Base-by-base conservation (phyloP, 805 yeast species). In the Ogataea pini region DNA sequence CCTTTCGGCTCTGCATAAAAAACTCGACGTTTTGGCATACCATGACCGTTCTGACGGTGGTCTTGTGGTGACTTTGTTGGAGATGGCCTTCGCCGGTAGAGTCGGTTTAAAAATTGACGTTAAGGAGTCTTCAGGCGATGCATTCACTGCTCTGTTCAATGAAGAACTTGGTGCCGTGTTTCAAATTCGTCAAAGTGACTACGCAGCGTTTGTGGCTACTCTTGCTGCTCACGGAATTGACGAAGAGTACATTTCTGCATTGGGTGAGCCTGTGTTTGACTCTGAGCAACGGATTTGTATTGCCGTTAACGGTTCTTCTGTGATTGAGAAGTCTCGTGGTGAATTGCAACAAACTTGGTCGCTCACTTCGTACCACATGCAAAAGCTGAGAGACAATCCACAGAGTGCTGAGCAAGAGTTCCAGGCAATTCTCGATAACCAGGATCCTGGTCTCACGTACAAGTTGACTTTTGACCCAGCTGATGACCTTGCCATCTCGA, bases 11-110 rank as follows among this genome's bases (percentile, higher is more conserved):
- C 75, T 94, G 61, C 99, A 94, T 65, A 75, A 79, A 59, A 56
- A 65, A 29, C 72, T 78, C 36, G 76, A 79, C 43, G 91, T 94
- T 12, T 76, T 84, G 63, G 87, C 97, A 3, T 94, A 94, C 72
- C 99, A 94, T 65, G 99, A 94, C 69, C 78, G 92, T 62, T 88
- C 96, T 18, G 99, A 94, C 68, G 99, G 99, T 78, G 99, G 99
- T 64, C 75, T 92, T 63, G 72, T 91, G 49, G 83, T 86, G 37
- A 84, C 98, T 8, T 73, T 88, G 39, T 72, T 86, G 37, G 99
- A 94, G 73, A 94, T 94, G 98, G 96, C 97, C 0, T 94, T 94
- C 72, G 96, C 98, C 38, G 91, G 92, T 27, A 83, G 97, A 72
- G 79, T 82, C 45, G 99, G 99, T 55, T 65, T 91, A 49, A 77